Evolutionary conservation across 1,284 basidiomycete species (phyloP).

Genomic region (Leccinum fallax): DNA sequence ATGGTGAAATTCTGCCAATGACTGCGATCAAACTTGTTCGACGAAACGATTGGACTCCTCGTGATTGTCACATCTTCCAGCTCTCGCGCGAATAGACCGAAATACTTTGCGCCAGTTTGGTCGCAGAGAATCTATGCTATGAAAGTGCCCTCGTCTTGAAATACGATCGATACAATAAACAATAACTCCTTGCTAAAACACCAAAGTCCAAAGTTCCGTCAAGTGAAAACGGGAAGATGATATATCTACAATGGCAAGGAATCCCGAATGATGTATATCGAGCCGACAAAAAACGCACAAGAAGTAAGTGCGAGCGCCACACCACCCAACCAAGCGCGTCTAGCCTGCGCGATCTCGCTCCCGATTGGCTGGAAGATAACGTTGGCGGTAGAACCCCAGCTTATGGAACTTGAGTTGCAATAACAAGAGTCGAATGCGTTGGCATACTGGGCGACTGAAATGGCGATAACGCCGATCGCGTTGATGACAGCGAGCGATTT

Average conservation of each 20-base stretch:
- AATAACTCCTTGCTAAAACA: no score
- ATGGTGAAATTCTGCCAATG: no score
- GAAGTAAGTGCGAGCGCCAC: conserved; percentile 12
- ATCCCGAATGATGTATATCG: conserved; percentile 25
- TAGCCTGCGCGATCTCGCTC: conserved; percentile 7
- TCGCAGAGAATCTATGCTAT: no score
- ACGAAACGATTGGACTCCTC: no score
- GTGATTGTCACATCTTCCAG: no score
- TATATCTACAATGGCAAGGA: conserved; percentile 6
- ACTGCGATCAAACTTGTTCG: no score
- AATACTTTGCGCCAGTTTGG: no score
- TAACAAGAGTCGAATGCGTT: conserved; percentile 25
- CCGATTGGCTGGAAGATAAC: not conserved
- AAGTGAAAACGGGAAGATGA: not conserved
- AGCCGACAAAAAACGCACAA: conserved; percentile 17
- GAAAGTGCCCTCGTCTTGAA: no score
- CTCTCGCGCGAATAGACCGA: no score
- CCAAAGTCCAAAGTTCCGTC: no score
- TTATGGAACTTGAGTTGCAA: conserved; percentile 22
- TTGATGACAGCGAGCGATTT: conserved; percentile 29
- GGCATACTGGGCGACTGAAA: conserved; percentile 24
- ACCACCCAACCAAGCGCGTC: conserved; percentile 21
- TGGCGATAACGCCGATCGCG: conserved; percentile 20
- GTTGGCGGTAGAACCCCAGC: conserved; percentile 13
- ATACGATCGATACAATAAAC: no score